Evolutionary conservation across 1,139 yeast species (phyloP).

Genomic region (Kodamaea anthophila): DNA sequence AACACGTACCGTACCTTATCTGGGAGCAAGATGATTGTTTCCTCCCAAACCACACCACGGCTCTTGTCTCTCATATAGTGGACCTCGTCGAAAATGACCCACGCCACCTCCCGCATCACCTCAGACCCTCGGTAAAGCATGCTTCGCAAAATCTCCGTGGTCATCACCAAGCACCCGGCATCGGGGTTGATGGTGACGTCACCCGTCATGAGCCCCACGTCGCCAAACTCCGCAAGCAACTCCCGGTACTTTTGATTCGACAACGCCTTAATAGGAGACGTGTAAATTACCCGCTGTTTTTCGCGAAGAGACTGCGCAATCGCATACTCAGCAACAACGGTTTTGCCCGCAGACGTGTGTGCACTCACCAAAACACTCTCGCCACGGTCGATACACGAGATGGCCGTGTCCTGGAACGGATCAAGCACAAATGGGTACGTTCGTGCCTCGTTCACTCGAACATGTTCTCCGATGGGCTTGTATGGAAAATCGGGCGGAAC

Average conservation of each 20-base stretch:
- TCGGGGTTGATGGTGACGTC: conserved; percentile 97
- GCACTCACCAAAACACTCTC: conserved; percentile 98
- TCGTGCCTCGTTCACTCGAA: conserved; percentile 67
- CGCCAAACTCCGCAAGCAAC: conserved; percentile 84
- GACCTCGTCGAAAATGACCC: conserved; percentile 94
- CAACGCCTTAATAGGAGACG: conserved; percentile 95
- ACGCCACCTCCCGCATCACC: conserved; percentile 92
- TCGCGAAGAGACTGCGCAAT: conserved; percentile 89
- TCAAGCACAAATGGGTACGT: conserved; percentile 88
- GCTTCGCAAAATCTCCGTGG: conserved; percentile 89
- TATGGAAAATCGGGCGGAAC: conserved; percentile 88
- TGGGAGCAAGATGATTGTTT: conserved; percentile 89
- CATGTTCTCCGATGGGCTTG: conserved; percentile 81
- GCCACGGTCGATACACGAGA: conserved; percentile 87
- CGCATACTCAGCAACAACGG: conserved; percentile 98
- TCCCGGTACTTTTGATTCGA: conserved; percentile 96
- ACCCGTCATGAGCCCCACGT: conserved; percentile 96
- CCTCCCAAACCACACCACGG: conserved; percentile 99
- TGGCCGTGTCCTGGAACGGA: conserved; percentile 94
- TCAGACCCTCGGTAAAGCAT: conserved; percentile 95
- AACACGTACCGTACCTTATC: conserved; percentile 87
- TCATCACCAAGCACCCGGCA: conserved; percentile 96
- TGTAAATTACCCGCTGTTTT: conserved; percentile 90
- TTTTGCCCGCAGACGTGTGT: conserved; percentile 97
- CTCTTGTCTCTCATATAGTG: conserved; percentile 95